Evolutionary conservation across 306 rosid genomes (phyloP), one percentile per base, ranked within the genome.

Genomic region (Rosa rugosa): DNA sequence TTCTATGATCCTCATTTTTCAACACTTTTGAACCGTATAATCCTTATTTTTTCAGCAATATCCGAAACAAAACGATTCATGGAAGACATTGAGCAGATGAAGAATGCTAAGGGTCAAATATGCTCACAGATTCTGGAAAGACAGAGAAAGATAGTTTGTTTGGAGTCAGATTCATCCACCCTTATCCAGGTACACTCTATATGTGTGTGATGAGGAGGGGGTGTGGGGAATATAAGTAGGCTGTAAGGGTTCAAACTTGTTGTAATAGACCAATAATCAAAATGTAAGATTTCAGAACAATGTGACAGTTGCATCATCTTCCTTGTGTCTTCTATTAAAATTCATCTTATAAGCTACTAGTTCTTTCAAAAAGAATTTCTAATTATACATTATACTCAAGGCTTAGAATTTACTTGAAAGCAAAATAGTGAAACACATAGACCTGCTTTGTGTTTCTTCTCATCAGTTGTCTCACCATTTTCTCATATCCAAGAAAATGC

Each of bases 91-190:
- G 97, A 88, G 23, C 68, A 78, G 69, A 89, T 91, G 90, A 53
- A 49, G 79, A 80, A 64, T 57, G 82, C 81, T 0, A 91, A 88
- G 84, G 94, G 90, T n/a, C 91, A 91, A 77, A 74, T 90, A 68
- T 91, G 99, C 92, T 89, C 84, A 5, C 85, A 83, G 86, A 89
- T 91, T 66, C 77, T 95, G 83, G 95, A 86, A 80, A 89, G 82
- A 53, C 97, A 86, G 84, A 87, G 84, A 68, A 88, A 75, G 80
- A 79, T 76, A 65, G 80, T 86, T 73, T 79, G 91, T 31, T 70
- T 89, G 86, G 97, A 91, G 80, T 77, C 79, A 77, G 90, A 95
- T 81, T 80, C 76, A 5, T 85, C 85, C 81, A 85, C 90, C n/a
- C 91, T 95, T 82, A 62, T 80, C 1, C 95, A 92, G 99, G 99